These are phyloP conservation scores for Pisolithus marmoratus DNA, from an alignment of 768 basidiomycete genomes.

Conservation along the genomic window DNA sequence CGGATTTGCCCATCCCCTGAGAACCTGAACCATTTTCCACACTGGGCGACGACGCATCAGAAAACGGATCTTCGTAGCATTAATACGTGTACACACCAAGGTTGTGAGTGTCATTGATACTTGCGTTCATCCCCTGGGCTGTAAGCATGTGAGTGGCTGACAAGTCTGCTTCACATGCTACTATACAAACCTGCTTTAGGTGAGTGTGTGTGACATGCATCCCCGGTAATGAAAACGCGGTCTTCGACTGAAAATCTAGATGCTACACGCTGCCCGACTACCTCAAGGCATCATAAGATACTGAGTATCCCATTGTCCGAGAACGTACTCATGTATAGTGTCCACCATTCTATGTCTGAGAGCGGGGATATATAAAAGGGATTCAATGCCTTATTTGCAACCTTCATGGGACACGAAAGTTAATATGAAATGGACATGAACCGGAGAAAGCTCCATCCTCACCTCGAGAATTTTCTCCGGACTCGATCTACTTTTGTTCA, in stretches of 20 bases:
- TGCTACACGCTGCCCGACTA: constrained; percentile 74
- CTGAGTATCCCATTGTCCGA: neutral
- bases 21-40: constrained; percentile 45
- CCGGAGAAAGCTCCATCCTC: constrained; percentile 7
- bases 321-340: constrained; percentile 57
- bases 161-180: neutral
- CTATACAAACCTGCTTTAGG: constrained; percentile 50
- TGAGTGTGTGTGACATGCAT: constrained; percentile 68
- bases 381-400: constrained; percentile 47
- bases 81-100: constrained; percentile 11
- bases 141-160: neutral
- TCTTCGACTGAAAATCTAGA: constrained; percentile 52
- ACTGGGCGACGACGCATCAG: constrained; percentile 17
- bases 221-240: constrained; percentile 71
- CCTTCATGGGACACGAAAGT: constrained; percentile 27
- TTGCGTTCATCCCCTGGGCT: constrained; percentile 78
- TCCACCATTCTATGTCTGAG: constrained; percentile 61
- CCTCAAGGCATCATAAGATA: neutral
- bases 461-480: constrained; percentile 52
- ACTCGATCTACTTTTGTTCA: constrained; percentile 48
- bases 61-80: neutral
- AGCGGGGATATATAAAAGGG: constrained; percentile 51
- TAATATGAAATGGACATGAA: neutral
- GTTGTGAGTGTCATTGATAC: too few relatives aligned
- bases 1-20: constrained; percentile 35